A percentile compares a stretch with the other conserved stretches of the same genome.
These are phyloP conservation scores for Saccharomyces pastorianus DNA, from an alignment of 1,139 yeast genomes.

Conservation along the genomic window DNA sequence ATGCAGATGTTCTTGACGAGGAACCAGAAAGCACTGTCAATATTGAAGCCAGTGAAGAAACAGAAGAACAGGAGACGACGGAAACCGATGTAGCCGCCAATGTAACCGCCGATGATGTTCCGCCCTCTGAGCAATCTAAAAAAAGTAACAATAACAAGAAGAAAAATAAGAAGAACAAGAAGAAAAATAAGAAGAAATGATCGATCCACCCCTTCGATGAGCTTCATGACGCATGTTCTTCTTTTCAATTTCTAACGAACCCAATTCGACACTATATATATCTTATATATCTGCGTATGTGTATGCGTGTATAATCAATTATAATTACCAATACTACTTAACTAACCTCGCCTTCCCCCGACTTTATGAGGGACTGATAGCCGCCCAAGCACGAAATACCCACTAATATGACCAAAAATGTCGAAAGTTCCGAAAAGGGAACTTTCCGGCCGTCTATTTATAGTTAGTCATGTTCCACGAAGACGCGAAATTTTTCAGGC, in stretches of 20 bases:
- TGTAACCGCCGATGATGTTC: not conserved
- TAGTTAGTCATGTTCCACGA: not conserved
- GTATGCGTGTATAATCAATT: not conserved
- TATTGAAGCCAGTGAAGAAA: conserved; percentile 1
- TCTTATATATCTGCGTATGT: not conserved
- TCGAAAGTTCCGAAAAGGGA: not conserved
- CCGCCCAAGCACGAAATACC: not conserved
- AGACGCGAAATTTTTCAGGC: not conserved
- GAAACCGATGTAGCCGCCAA: not conserved
- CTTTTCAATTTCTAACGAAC: not conserved
- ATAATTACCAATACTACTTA: not conserved
- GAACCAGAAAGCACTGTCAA: not conserved
- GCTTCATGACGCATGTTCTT: not conserved
- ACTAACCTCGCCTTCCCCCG: not conserved
- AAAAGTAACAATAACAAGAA: conserved; percentile 6
- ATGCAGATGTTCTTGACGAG: too few species aligned
- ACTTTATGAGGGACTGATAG: not conserved
- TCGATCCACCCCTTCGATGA: not conserved
- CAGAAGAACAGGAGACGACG: conserved; percentile 3
- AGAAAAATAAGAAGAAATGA: conserved; percentile 12
- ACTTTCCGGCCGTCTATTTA: not conserved
- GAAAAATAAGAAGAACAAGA: conserved; percentile 14
- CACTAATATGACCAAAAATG: not conserved
- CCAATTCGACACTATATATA: too few species aligned
- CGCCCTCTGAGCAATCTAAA: not conserved